Evolutionary conservation across 768 basidiomycete genomes (phyloP), one percentile per base, ranked within the genome.

Genomic region (Phaffia australis): DNA sequence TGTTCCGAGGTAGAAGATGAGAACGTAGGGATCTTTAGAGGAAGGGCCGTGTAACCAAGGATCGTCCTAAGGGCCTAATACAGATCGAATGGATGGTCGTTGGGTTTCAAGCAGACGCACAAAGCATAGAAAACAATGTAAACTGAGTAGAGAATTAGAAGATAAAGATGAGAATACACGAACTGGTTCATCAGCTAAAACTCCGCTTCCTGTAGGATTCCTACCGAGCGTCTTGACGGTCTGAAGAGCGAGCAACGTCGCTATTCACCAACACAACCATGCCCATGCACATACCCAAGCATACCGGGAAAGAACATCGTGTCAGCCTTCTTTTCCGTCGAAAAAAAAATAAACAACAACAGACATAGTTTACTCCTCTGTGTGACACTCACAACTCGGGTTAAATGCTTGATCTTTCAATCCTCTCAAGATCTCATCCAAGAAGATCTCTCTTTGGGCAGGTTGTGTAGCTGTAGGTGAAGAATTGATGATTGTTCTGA

Each of bases 221-320:
- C 71, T 63, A 16, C 70, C 70, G 1, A 72, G 60, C 9, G 70
- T 70, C 63, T 72, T 72, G 42, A 71, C 60, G 54, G 71, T 69
- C 25, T 67, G 58, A 14, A 71, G 55, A 16, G 60, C 69, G 25
- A 58, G 61, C 8, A 27, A 30, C 15, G 23, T 56, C 27, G 67
- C 70, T 71, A 64, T 88, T 5, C 19, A 16, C 35, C 35, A 11
- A 42, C 6, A 42, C 35, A 42, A 11, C 35, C 35, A 42, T 42
- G 35, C 35, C 35, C 35, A 42, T 42, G 11, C 35, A 42, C 35
- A 42, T 42, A 42, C 11, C n/a, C 35, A 42, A 42, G 11, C 35
- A 42, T 42, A 42, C 35, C 35, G 11, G 35, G n/a, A n/a, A n/a
- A 42, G 35, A 42, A 42, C 35, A 11, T 42, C 11, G 11, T 11